These are phyloP conservation scores for Sarocladium kiliense DNA, from an alignment of 2,329 filamentous ascomycete species.

Conservation along the genomic window DNA sequence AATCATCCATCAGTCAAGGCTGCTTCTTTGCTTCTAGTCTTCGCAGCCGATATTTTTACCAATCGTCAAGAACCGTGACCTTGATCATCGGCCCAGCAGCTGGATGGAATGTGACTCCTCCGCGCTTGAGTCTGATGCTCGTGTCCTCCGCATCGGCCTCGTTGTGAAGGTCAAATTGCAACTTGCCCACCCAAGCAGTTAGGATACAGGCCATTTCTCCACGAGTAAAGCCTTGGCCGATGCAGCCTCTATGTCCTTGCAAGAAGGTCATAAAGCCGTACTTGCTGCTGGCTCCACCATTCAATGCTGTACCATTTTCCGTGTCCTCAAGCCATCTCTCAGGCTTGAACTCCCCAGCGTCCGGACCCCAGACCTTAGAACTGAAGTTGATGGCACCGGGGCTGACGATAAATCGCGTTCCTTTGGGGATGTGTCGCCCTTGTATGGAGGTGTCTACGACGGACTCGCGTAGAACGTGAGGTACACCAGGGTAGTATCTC, in stretches of 20 bases:
- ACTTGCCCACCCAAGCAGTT: conserved; percentile 2
- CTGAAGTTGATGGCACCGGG: conserved; percentile 36
- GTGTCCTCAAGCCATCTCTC: conserved; percentile 32
- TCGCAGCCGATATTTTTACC: too few species aligned
- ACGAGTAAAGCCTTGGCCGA: conserved; percentile 14
- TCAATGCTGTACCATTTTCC: conserved; percentile 18
- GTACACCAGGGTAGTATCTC: conserved; percentile 39
- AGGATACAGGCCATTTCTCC: not conserved
- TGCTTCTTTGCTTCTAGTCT: too few species aligned
- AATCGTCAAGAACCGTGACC: too few species aligned
- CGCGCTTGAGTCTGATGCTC: too few species aligned
- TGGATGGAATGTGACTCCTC: too few species aligned
- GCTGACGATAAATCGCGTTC: conserved; percentile 37
- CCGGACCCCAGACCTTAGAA: conserved; percentile 33
- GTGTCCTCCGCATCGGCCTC: too few species aligned
- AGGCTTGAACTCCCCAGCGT: conserved; percentile 34
- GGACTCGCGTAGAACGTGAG: conserved; percentile 38
- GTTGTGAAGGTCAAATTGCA: too few species aligned
- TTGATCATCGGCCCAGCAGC: too few species aligned
- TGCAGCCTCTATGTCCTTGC: conserved; percentile 24
- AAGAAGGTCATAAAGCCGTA: conserved; percentile 29
- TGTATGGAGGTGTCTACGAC: conserved; percentile 30
- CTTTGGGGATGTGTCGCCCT: conserved; percentile 32
- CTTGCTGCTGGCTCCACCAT: conserved; percentile 16
- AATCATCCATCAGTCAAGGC: too few species aligned